A percentile compares a stretch with the other conserved stretches of the same genome.
Evolutionary conservation across 2,329 filamentous ascomycete species (phyloP).

Genomic region (Fusarium palustre): DNA sequence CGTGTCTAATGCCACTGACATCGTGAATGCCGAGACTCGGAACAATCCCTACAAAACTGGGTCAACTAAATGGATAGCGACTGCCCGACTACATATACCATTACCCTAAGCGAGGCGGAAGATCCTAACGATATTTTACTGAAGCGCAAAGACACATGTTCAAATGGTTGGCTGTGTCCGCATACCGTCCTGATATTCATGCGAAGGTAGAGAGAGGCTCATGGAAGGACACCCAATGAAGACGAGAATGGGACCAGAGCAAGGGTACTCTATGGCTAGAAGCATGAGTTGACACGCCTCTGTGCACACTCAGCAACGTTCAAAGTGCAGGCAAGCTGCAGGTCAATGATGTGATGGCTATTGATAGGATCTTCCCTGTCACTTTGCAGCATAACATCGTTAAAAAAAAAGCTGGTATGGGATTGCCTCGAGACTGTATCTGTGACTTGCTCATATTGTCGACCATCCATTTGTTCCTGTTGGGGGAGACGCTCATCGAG

Average conservation of each 20-base stretch:
- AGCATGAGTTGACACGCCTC: constrained; percentile 1
- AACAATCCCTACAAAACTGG: neutral
- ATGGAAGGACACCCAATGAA: neutral
- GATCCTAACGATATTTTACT: neutral
- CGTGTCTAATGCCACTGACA: neutral
- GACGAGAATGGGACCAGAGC: neutral
- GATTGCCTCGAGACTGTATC: neutral
- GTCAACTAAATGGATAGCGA: too few species aligned
- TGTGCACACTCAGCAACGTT: constrained; percentile 1
- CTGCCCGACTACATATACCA: neutral
- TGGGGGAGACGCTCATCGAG: neutral
- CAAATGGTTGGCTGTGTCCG: constrained; percentile 18
- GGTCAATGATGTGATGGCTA: neutral
- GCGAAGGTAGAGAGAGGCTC: neutral
- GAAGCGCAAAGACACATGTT: constrained; percentile 12
- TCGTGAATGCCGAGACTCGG: neutral
- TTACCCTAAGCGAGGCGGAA: neutral
- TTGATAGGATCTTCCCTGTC: neutral
- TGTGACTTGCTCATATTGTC: neutral
- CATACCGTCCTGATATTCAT: neutral
- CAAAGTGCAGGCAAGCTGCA: constrained; percentile 6
- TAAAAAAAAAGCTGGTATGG: neutral
- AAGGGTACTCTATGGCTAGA: neutral
- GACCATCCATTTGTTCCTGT: neutral
- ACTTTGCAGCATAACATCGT: neutral